These are phyloP conservation scores for Saccharum officinarum DNA, from an alignment of 176 grass and related monocot genomes.

Conservation along the genomic window DNA sequence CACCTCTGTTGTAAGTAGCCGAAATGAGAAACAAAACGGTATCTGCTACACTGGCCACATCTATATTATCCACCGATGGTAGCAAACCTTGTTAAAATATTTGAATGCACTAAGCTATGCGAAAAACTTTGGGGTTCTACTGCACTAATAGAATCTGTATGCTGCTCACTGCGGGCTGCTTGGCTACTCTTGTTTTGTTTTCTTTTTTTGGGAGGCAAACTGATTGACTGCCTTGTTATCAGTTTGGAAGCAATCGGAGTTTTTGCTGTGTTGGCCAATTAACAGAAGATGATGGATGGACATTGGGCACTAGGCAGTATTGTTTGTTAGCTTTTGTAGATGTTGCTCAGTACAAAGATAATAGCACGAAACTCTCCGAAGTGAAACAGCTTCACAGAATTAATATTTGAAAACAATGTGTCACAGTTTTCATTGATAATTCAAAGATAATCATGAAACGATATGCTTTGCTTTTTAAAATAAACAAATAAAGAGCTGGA, in stretches of 20 bases:
- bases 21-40: neutral
- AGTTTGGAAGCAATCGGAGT: neutral
- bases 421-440: neutral
- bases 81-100: neutral
- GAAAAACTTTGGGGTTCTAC: neutral
- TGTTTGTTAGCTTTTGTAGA: neutral
- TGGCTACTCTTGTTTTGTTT: neutral
- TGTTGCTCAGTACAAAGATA: slow-evolving; percentile 7
- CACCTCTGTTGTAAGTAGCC: neutral
- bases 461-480: neutral
- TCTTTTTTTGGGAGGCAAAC: neutral
- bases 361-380: neutral
- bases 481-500: neutral
- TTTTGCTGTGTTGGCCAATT: neutral
- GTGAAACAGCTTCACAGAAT: neutral
- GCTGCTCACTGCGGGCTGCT: neutral
- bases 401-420: neutral
- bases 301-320: neutral
- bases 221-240: neutral
- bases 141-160: neutral
- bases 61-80: neutral
- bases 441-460: neutral
- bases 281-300: neutral
- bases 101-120: neutral
- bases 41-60: neutral